A percentile compares a stretch with the other conserved stretches of the same genome.
These are phyloP conservation scores for Apiospora koreana DNA, from an alignment of 2,329 filamentous ascomycete species.

Conservation along the genomic window DNA sequence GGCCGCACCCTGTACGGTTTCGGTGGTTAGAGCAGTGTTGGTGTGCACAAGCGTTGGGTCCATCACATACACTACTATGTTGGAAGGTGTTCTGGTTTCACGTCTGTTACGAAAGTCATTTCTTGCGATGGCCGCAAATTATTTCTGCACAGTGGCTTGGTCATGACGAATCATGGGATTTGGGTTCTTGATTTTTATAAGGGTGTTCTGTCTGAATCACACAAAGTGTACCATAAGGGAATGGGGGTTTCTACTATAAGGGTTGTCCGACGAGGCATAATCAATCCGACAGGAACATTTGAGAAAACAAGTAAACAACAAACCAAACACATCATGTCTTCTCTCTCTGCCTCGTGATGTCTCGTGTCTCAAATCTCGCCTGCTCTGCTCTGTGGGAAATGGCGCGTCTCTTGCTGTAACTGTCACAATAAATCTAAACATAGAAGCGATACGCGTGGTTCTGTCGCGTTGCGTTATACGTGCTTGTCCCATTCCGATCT, in stretches of 20 bases:
- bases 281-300: conserved; percentile 22
- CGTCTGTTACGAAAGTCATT: conserved; percentile 38
- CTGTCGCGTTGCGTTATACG: not conserved
- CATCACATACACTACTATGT: conserved; percentile 12
- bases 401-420: not conserved
- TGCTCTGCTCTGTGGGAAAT: not conserved
- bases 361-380: not conserved
- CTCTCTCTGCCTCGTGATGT: not conserved
- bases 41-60: conserved; percentile 19
- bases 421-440: not conserved
- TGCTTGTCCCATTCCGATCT: too few species aligned
- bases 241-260: conserved; percentile 26
- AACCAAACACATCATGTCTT: conserved; percentile 1
- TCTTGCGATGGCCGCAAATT: conserved; percentile 30
- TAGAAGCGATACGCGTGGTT: not conserved
- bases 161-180: conserved; percentile 37
- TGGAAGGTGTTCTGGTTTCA: conserved; percentile 26
- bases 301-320: conserved; percentile 8
- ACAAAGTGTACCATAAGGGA: conserved; percentile 37
- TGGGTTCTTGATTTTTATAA: conserved; percentile 31
- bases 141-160: conserved; percentile 30
- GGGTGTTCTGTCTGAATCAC: conserved; percentile 31
- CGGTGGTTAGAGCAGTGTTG: conserved; percentile 53
- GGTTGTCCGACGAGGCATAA: conserved; percentile 33
- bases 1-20: conserved; percentile 69